Evolutionary conservation across 768 basidiomycete genomes (phyloP), one percentile per base, ranked within the genome.

Genomic region (Guyanaporus albipodus): DNA sequence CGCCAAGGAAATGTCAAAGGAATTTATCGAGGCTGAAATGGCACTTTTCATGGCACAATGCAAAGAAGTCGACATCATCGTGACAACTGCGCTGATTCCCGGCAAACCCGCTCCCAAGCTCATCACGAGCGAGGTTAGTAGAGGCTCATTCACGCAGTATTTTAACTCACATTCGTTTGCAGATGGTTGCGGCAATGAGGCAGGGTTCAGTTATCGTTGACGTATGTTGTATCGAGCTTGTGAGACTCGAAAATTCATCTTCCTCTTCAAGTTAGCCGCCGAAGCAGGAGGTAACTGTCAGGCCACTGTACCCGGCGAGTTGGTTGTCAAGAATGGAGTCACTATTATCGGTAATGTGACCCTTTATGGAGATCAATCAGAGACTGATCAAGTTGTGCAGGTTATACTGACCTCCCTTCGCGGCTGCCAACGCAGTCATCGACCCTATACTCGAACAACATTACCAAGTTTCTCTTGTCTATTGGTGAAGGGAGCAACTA

Each of bases 251-350:
- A 42, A 34, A n/a, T 42, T 68, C 22, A 66, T 40, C 15, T 23
- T 38, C 31, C 29, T 36, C 26, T 28, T 54, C 19, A 50, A 68
- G 67, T 28, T 67, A 48, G 91, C 91, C 31, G 85, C 89, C 14
- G 91, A 93, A 68, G 78, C 88, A 36, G 90, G 91, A n/a, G 91
- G 91, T 12, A 93, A 93, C 52, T 92, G 91, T 57, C 85, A 82
- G 56, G 83, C 81, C 12, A 93, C 91, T 8, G 72, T 75, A 41
- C 89, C 91, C 7, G 91, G 91, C 23, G 76, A 91, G 56, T 70
- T 89, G 26, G 66, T 73, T 39, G 72, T 82, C 9, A 74, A 86
- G 54, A 70, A 80, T 44, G 91, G 91, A 4, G 87, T 92, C n/a
- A 87, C 85, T 3, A 71, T 93, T 54, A 84, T 92, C 33, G 91